Conservation (phyloP, 345 rosid species). For the Erysimum cheiranthoides region DNA sequence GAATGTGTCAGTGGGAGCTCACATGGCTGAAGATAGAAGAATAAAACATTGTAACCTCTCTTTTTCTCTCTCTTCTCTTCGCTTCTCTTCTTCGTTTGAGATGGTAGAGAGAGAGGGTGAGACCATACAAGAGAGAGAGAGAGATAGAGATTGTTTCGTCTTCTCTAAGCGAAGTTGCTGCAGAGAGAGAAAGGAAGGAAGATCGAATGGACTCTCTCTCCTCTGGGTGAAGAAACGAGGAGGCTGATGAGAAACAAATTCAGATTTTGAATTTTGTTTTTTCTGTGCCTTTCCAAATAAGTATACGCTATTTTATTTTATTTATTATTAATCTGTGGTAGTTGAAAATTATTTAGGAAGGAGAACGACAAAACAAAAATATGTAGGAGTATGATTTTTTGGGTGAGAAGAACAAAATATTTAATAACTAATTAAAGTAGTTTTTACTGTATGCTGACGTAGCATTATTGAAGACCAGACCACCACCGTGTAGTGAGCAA, state of each 20-base stretch:
- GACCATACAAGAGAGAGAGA: conserved; percentile 33
- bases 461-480: conserved; percentile 6
- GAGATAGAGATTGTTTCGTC: conserved; percentile 61
- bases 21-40: conserved; percentile 70
- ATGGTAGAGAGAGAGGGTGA: conserved; percentile 36
- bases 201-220: conserved; percentile 25
- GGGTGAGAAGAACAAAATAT: not conserved
- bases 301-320: not conserved
- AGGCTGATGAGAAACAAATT: conserved; percentile 35
- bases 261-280: conserved; percentile 42
- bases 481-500: not conserved
- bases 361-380: conserved; percentile 35
- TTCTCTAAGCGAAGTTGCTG: conserved; percentile 65
- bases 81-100: conserved; percentile 4
- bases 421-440: not conserved
- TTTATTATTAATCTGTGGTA: conserved; percentile 39
- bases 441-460: conserved; percentile 34
- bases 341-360: conserved; percentile 36
- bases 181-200: conserved; percentile 47
- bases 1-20: conserved; percentile 79
- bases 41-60: conserved; percentile 49
- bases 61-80: conserved; percentile 6
- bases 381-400: not conserved
- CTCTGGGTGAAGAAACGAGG: conserved; percentile 43
- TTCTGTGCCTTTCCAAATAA: conserved; percentile 25